Base-by-base conservation (phyloP, 2,329 filamentous ascomycete genomes). In the Hymenoscyphus albidus region DNA sequence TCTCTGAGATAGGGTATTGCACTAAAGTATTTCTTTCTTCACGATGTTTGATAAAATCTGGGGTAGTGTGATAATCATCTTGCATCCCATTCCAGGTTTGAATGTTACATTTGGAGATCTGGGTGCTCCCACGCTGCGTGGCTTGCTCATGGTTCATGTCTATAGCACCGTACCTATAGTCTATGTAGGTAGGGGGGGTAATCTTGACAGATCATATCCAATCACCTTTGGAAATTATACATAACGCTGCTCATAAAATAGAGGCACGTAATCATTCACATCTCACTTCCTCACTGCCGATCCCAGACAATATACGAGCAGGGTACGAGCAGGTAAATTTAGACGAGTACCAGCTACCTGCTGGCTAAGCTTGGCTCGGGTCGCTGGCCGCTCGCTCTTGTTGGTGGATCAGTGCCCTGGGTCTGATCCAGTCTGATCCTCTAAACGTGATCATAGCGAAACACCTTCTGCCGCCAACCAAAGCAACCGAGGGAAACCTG, bases 161-260 rank as follows among this genome's bases (percentile, higher is more conserved):
- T 18, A n/a, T 13, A 14, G 14, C n/a, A 42, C 13, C 14, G 40
- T 42, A 16, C 7, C 42, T 18, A 7, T 48, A 9, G n/a, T 9
- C 16, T 18, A 9, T 48, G 27, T 27, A 27, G 2, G 27, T 27
- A 27, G 3, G 27, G 27, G 27, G 27, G 27, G 27, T 27, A 27
- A 27, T 27, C 42, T 48, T 59, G 61, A 58, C 59, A 58, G 18
- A 55, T 54, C 61, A 63, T n/a, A 58, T 31, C 9, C 18, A 13
- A 40, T 5, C 54, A 9, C 32, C 60, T 63, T 63, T 27, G 27
- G 27, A 27, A 27, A 27, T 27, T 27, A 27, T 27, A 27, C 27
- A 27, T 27, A 3, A 27, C 2, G 27, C 27, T 2, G 27, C 27
- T 27, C 27, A 27, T 27, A 27, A 27, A 27, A 27, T 27, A 27